A percentile compares a stretch with the other conserved stretches of the same genome.
These are phyloP conservation scores for Arabidopsis thaliana DNA, from an alignment of 345 rosid genomes.

Conservation along the genomic window TAIR10.1 NC_003074.8:20791501-20792000, in stretches of 20 bases:
- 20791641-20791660: constrained; percentile 62
- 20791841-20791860: constrained; percentile 60
- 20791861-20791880: constrained; percentile 52
- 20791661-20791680: constrained; percentile 58
- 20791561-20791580: constrained; percentile 49
- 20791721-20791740: constrained; percentile 40
- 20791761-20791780: constrained; percentile 48
- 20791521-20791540: constrained; percentile 66
- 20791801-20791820: constrained; percentile 53
- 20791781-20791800: constrained; percentile 56
- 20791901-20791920: constrained; percentile 55
- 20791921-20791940: constrained; percentile 55
- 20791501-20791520: constrained; percentile 58
- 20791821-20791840: constrained; percentile 48
- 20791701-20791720: constrained; percentile 49
- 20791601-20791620: constrained; percentile 61
- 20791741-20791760: constrained; percentile 61
- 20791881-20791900: constrained; percentile 54
- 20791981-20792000: constrained; percentile 66
- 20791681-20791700: constrained; percentile 52
- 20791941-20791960: constrained; percentile 55
- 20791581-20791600: constrained; percentile 53
- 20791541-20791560: constrained; percentile 68
- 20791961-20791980: constrained; percentile 77
- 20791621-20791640: constrained; percentile 56